Conservation (phyloP, 2,329 filamentous ascomycete genomes). For the Botryotinia globosa region DNA sequence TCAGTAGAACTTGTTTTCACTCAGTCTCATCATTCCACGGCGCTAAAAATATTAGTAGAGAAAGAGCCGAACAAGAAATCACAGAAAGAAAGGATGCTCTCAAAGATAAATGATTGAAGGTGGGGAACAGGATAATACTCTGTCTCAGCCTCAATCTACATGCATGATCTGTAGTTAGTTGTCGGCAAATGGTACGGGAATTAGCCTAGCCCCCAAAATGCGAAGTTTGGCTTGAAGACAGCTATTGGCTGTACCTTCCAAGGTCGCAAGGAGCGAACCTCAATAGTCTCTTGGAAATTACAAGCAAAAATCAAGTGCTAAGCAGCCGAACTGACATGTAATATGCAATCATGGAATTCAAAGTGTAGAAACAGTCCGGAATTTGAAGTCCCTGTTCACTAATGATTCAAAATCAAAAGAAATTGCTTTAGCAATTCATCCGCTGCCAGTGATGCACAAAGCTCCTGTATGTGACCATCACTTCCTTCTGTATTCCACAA, state of each 20-base stretch:
- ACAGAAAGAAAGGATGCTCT: too few relatives aligned
- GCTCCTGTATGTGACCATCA: background rate
- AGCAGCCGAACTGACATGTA: background rate
- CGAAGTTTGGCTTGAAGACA: background rate
- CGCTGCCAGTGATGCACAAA: background rate
- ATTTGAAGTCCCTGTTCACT: background rate
- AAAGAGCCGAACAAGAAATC: background rate
- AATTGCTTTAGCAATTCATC: background rate
- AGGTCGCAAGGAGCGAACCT: background rate
- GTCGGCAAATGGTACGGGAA: background rate
- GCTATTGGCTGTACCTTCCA: background rate
- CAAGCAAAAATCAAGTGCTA: background rate
- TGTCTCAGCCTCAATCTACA: background rate
- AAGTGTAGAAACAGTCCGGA: background rate
- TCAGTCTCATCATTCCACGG: background rate
- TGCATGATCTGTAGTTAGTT: background rate
- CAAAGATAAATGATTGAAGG: background rate
- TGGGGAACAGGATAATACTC: background rate
- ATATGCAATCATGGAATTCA: background rate
- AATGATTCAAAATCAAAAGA: background rate
- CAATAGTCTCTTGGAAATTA: background rate
- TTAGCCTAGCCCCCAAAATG: background rate
- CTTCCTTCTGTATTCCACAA: background rate
- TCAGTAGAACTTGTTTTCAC: too few relatives aligned
- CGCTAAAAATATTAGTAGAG: background rate